Evolutionary conservation across 2,329 filamentous ascomycete species (phyloP).

Genomic region (Colletotrichum sp.): DNA sequence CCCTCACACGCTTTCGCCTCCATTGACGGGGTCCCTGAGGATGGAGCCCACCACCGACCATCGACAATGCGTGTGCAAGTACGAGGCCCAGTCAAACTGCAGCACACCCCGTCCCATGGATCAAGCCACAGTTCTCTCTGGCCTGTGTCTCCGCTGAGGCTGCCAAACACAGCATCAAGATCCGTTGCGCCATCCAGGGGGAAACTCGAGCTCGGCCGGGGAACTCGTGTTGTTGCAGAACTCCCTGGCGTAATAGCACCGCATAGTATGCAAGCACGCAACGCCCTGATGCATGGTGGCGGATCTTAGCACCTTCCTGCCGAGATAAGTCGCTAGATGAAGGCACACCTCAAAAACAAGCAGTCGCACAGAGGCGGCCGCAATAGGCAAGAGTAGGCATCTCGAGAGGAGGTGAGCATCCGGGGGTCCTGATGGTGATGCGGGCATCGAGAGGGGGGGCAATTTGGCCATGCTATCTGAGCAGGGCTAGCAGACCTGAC

Average conservation of each 20-base stretch:
- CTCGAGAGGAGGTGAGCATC: neutral
- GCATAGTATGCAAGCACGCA: neutral
- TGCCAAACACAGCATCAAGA: slow-evolving; percentile 2
- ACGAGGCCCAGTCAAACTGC: neutral
- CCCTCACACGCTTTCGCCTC: neutral
- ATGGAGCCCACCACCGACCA: neutral
- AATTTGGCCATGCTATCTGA: neutral
- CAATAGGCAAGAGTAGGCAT: slow-evolving; percentile 2
- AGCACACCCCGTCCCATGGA: neutral
- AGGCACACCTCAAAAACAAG: neutral
- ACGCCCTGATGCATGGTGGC: slow-evolving; percentile 14
- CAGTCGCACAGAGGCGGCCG: neutral
- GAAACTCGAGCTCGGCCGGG: neutral
- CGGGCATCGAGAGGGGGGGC: neutral
- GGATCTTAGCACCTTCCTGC: slow-evolving; percentile 2
- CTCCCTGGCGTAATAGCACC: neutral
- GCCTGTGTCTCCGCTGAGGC: neutral
- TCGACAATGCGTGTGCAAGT: neutral
- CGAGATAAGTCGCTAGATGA: neutral
- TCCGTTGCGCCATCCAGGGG: slow-evolving; percentile 9
- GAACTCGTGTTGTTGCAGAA: slow-evolving; percentile 2
- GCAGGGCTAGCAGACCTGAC: neutral
- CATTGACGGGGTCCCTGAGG: neutral
- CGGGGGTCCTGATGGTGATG: neutral
- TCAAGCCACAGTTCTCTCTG: neutral